These are phyloP conservation scores for Saitozyma podzolica DNA, from an alignment of 768 basidiomycete genomes.

Conservation along the genomic window DNA sequence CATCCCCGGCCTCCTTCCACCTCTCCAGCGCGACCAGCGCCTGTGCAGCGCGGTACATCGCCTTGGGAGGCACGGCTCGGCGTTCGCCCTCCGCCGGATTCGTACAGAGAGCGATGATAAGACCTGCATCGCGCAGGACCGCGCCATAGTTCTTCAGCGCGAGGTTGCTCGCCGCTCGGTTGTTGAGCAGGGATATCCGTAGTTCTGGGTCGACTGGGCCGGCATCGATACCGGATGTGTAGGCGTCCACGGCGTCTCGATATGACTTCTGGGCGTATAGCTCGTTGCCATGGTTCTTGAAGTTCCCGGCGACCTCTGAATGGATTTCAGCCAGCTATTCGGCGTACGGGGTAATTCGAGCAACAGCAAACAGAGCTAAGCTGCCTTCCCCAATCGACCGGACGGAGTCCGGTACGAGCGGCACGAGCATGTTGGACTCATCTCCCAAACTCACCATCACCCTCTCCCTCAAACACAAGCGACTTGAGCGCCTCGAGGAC, in stretches of 20 bases:
- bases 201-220: slow-evolving; percentile 65
- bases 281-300: slow-evolving; percentile 94
- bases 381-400: too few relatives aligned
- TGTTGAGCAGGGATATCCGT: slow-evolving; percentile 66
- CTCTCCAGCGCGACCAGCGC: slow-evolving; percentile 74
- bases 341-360: background rate
- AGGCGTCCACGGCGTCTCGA: slow-evolving; percentile 85
- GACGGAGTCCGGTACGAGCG: too few relatives aligned
- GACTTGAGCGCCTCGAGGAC: slow-evolving; percentile 80
- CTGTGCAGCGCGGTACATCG: slow-evolving; percentile 77
- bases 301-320: slow-evolving; percentile 82
- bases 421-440: too few relatives aligned
- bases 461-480: slow-evolving; percentile 83
- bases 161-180: slow-evolving; percentile 90
- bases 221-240: slow-evolving; percentile 83
- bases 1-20: slow-evolving; percentile 78
- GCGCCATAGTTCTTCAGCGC: slow-evolving; percentile 85
- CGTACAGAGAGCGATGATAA: slow-evolving; percentile 35
- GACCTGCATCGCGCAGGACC: slow-evolving; percentile 67
- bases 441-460: slow-evolving; percentile 72
- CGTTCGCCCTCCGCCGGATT: slow-evolving; percentile 10
- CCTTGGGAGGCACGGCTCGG: slow-evolving; percentile 66
- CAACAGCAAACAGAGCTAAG: background rate
- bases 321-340: background rate
- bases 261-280: slow-evolving; percentile 84